Conservation (phyloP, 1,139 yeast species). For the Suhomyces atakaporum region DNA sequence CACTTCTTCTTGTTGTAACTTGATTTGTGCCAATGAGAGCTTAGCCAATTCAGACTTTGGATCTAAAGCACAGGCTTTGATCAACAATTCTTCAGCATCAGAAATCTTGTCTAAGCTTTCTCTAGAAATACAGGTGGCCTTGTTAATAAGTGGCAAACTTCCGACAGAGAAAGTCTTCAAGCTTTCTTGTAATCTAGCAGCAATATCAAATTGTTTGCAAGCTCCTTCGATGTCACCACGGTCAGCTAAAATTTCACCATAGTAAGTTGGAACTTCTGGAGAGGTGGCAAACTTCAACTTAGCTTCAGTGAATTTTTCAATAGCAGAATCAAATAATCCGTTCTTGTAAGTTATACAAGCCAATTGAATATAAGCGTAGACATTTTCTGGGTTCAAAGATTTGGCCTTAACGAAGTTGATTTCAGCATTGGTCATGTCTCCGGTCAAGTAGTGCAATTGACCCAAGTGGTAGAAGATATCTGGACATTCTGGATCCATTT, state of each 20-base stretch:
- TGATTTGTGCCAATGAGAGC: slow-evolving; percentile 86
- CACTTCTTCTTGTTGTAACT: slow-evolving; percentile 77
- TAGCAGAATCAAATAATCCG: slow-evolving; percentile 62
- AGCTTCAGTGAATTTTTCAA: slow-evolving; percentile 71
- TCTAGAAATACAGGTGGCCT: slow-evolving; percentile 74
- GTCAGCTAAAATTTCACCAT: slow-evolving; percentile 91
- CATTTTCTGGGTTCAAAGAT: slow-evolving; percentile 70
- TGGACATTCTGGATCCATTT: slow-evolving; percentile 68
- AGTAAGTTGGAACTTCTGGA: slow-evolving; percentile 92
- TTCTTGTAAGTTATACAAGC: slow-evolving; percentile 91
- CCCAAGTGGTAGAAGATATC: slow-evolving; percentile 94
- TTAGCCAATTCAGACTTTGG: slow-evolving; percentile 88
- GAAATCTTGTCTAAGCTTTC: slow-evolving; percentile 55
- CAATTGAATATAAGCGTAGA: slow-evolving; percentile 85
- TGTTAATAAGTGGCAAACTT: slow-evolving; percentile 87
- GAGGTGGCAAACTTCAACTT: slow-evolving; percentile 78
- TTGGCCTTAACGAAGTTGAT: slow-evolving; percentile 76
- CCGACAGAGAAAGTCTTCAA: slow-evolving; percentile 67
- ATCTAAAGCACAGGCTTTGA: slow-evolving; percentile 79
- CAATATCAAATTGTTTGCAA: slow-evolving; percentile 79
- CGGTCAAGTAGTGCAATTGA: slow-evolving; percentile 82
- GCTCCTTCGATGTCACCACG: slow-evolving; percentile 74
- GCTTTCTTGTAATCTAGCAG: slow-evolving; percentile 79
- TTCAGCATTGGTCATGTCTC: slow-evolving; percentile 73
- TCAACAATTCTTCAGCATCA: slow-evolving; percentile 68